Conservation (phyloP, 176 grass and related monocot genomes). For the Triticum aestivum region IWGSC_CS_RefSeq_v2.1 NC_057801.1:710692676-710693175, state of each 20-base stretch:
- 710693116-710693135: constrained; percentile 90
- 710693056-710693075: constrained; percentile 94
- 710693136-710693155: constrained; percentile 95
- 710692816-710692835: not conserved
- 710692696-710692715: not conserved
- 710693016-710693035: constrained; percentile 98
- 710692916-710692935: not conserved
- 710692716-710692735: not conserved
- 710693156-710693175: constrained; percentile 97
- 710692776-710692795: not conserved
- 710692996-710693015: constrained; percentile 85
- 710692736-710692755: not conserved
- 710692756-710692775: not conserved
- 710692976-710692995: not conserved
- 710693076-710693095: constrained; percentile 98
- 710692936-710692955: not conserved
- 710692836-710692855: not conserved
- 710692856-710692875: not conserved
- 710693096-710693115: constrained; percentile 91
- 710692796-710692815: not conserved
- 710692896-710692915: not conserved
- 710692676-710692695: not conserved
- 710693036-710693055: constrained; percentile 97
- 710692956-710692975: not conserved
- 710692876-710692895: not conserved